Conservation (phyloP, 2,329 filamentous ascomycete species). For the Colletotrichum lindemuthianum region DNA sequence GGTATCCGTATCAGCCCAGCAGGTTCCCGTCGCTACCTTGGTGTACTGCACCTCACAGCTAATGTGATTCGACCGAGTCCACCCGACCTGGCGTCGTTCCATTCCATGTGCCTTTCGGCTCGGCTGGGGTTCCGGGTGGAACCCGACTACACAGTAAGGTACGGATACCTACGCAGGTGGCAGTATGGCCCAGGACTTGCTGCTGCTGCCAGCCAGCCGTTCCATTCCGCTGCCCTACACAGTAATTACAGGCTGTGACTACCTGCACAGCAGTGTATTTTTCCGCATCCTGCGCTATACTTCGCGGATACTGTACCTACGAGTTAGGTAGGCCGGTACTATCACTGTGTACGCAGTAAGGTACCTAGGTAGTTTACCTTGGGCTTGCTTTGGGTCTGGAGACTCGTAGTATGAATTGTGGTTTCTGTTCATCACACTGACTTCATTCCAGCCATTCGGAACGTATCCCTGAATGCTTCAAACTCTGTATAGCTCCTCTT, state of each 20-base stretch:
- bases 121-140: constrained; percentile 30
- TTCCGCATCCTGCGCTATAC: too few species aligned
- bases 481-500: constrained; percentile 7
- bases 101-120: constrained; percentile 23
- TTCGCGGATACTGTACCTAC: too few species aligned
- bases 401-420: constrained; percentile 11
- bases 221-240: neutral
- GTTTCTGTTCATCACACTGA: constrained; percentile 19
- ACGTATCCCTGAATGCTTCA: constrained; percentile 9
- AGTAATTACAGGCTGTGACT: too few species aligned
- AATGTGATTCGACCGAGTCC: too few species aligned
- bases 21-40: constrained; percentile 1
- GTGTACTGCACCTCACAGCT: neutral
- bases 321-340: too few species aligned
- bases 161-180: too few species aligned
- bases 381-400: neutral
- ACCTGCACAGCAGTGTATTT: too few species aligned
- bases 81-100: too few species aligned
- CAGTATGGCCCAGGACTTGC: constrained; percentile 19
- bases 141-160: too few species aligned
- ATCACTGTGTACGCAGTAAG: too few species aligned
- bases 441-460: constrained; percentile 33
- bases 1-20: constrained; percentile 1
- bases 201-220: constrained; percentile 1
- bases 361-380: too few species aligned